A percentile compares a stretch with the other conserved stretches of the same genome.
These are phyloP conservation scores for Dipteronia sinensis DNA, from an alignment of 345 rosid genomes.

Conservation along the genomic window DNA sequence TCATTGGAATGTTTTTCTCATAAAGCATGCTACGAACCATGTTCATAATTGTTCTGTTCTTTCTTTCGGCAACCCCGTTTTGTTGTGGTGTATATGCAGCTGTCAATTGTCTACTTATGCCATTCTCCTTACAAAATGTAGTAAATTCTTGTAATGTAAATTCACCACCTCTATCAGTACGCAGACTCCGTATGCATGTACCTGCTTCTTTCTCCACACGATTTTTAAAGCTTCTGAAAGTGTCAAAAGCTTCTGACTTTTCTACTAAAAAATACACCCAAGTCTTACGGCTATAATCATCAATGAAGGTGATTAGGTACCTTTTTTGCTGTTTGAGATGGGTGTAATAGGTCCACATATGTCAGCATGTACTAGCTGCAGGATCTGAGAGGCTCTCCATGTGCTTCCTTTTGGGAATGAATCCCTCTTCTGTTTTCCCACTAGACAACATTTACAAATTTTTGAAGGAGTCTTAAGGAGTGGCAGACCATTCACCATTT, in stretches of 20 bases:
- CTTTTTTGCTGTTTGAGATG: not conserved
- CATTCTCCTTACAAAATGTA: not conserved
- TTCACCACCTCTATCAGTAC: conserved; percentile 6
- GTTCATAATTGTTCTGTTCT: too few relatives aligned
- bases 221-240: conserved; percentile 9
- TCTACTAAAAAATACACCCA: not conserved
- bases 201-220: conserved; percentile 2
- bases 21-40: too few relatives aligned
- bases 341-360: conserved; percentile 9
- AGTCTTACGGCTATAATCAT: conserved; percentile 5
- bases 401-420: too few relatives aligned
- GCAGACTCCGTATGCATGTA: not conserved
- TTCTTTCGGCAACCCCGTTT: too few relatives aligned
- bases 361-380: conserved; percentile 1
- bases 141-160: conserved; percentile 3
- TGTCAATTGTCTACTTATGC: conserved; percentile 3
- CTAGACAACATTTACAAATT: too few relatives aligned
- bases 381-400: not conserved
- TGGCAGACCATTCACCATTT: too few relatives aligned
- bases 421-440: too few relatives aligned
- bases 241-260: not conserved
- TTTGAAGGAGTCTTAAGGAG: too few relatives aligned
- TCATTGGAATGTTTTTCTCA: too few relatives aligned
- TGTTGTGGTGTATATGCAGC: conserved; percentile 8
- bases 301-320: conserved; percentile 5